Percentiles rank a stretch among this genome's conserved stretches.
phyloP scores from a whole-genome alignment of 2,329 filamentous ascomycete genomes.

The Fusarium verticillioides region DNA sequence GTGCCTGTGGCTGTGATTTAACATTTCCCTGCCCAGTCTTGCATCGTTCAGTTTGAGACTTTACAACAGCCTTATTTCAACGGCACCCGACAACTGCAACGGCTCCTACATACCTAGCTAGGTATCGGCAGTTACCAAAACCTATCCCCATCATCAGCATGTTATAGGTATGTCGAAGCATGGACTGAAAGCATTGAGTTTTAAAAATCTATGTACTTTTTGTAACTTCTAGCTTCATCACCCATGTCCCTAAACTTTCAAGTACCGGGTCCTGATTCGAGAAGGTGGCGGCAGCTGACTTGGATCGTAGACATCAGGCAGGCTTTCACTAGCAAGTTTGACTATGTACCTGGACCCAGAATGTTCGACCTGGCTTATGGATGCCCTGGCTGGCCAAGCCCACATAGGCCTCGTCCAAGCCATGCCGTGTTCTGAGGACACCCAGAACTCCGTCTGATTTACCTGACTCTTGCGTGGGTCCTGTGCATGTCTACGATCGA shows the following conservation, averaged over 20 bases:
- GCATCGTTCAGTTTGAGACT: conserved; percentile 8
- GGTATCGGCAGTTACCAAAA: background rate
- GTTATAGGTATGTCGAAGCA: background rate
- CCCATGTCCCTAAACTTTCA: background rate
- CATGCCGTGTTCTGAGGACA: background rate
- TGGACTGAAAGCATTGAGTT: background rate
- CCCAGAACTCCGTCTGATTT: background rate
- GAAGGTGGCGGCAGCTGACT: conserved; percentile 15
- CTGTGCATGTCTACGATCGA: background rate
- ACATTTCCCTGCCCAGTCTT: background rate
- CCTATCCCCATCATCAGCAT: background rate
- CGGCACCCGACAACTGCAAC: background rate
- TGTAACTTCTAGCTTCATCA: background rate
- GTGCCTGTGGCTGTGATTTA: background rate
- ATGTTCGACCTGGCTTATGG: conserved; percentile 1
- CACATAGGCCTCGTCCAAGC: background rate
- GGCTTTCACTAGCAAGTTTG: background rate
- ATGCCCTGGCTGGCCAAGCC: background rate
- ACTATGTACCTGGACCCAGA: background rate
- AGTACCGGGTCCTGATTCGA: background rate
- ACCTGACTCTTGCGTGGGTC: background rate
- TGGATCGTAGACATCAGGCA: background rate
- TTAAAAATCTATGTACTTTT: background rate
- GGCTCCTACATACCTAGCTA: background rate
- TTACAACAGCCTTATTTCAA: conserved; percentile 29